phyloP scores from a whole-genome alignment of 768 basidiomycete genomes.

The Lactarius vividus region DNA sequence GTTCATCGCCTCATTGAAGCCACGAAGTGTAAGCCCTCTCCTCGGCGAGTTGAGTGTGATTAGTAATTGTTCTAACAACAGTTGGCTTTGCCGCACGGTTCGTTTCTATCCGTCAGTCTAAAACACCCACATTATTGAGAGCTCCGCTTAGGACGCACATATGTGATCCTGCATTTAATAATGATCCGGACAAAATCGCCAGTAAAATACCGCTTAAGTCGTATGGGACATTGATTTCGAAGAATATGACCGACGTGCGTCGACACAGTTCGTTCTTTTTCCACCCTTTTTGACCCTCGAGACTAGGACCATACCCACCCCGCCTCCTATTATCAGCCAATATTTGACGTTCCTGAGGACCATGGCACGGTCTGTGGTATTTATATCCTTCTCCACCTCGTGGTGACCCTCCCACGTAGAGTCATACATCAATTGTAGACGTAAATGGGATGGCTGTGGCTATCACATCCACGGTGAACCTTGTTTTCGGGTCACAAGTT shows the following conservation, averaged over 20 bases:
- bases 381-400: background rate
- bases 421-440: constrained; percentile 84
- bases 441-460: constrained; percentile 82
- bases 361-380: constrained; percentile 70
- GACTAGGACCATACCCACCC: constrained; percentile 75
- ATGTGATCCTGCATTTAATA: constrained; percentile 71
- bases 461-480: constrained; percentile 86
- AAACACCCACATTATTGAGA: constrained; percentile 1
- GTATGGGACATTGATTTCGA: constrained; percentile 58
- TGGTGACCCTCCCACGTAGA: constrained; percentile 42
- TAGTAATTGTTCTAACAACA: constrained; percentile 28
- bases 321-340: constrained; percentile 79
- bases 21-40: constrained; percentile 63
- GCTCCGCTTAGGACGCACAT: constrained; percentile 64
- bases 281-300: background rate
- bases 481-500: constrained; percentile 85
- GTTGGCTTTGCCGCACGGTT: constrained; percentile 67
- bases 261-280: background rate
- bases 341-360: constrained; percentile 72
- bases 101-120: constrained; percentile 14
- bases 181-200: constrained; percentile 51
- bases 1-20: constrained; percentile 81
- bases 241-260: constrained; percentile 81
- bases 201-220: constrained; percentile 63
- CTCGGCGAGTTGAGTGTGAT: constrained; percentile 8